Evolutionary conservation across 306 rosid genomes (phyloP), one percentile per base, ranked within the genome.

Genomic region (Pachyrhizus erosus): DNA sequence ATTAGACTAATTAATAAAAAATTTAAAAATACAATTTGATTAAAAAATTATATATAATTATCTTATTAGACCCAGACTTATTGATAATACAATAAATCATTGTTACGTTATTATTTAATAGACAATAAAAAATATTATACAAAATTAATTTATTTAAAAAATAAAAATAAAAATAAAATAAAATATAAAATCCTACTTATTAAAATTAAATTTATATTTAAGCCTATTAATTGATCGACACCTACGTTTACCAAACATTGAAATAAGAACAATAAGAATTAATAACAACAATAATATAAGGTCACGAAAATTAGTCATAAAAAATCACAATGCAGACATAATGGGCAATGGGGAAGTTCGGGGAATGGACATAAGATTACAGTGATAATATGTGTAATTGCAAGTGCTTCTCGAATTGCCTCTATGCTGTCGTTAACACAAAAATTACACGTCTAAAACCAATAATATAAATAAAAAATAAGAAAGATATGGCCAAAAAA

Each of bases 401-500:
- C 52, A 33, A 33, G 27, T 39, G 76, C 78, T 71, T 66, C 62
- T 26, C 11, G 58, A 43, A 37, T 48, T 46, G 81, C 14, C 58
- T 57, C 54, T 23, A 23, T 27, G 48, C 73, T 27, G 13, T 71
- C 46, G 45, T 76, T 5, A 26, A 73, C 3, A 18, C 46, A 54
- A 34, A 45, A 55, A 80, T 69, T 69, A 77, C 71, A 37, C 11
- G 29, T 9, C n/a, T 42, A 33, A 73, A 29, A 67, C 67, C 58
- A 24, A n/a, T 6, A 21, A 27, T 45, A 54, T 54, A 83, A 76
- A 83, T 62, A 83, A 86, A 61, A 80, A 83, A 87, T 65, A 21
- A 23, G 31, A 65, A 77, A 60, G 42, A 46, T 34, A 37, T 39
- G 52, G 82, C 62, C 70, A 20, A 7, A 54, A 72, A 70, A 42